Evolutionary conservation across 225 moss, liverwort and hornwort genomes (phyloP).

Genomic region (Takakia lepidozioides): DNA sequence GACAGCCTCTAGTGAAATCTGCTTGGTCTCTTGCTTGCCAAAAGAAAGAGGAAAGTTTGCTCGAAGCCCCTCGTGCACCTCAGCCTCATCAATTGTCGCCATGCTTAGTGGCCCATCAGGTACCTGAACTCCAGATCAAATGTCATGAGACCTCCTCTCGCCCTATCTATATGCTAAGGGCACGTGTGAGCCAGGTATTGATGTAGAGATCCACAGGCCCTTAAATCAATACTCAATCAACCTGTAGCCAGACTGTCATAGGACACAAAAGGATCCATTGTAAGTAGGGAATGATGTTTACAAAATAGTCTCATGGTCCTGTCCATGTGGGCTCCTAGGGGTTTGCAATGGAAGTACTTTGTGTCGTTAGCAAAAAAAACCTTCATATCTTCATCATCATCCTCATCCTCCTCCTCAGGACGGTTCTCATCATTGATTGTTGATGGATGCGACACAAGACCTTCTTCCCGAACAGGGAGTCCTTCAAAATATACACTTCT

Average conservation of each 20-base stretch:
- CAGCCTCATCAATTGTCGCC: constrained; percentile 64
- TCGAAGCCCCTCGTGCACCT: constrained; percentile 69
- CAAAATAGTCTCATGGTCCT: neutral
- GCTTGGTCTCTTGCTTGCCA: constrained; percentile 66
- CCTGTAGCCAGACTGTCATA: neutral
- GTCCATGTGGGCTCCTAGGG: too few species aligned
- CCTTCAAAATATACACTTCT: constrained; percentile 2
- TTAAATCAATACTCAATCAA: neutral
- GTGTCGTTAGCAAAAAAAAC: neutral
- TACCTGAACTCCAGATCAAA: constrained; percentile 24
- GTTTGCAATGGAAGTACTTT: neutral
- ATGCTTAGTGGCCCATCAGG: constrained; percentile 38
- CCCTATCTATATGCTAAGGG: neutral
- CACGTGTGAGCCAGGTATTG: neutral
- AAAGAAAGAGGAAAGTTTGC: constrained; percentile 78
- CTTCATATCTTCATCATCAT: constrained; percentile 9
- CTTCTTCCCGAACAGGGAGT: neutral
- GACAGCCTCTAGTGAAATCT: constrained; percentile 48
- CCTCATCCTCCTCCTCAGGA: constrained; percentile 2
- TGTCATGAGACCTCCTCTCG: neutral
- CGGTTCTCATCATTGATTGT: neutral
- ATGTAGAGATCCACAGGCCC: neutral
- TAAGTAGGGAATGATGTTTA: neutral
- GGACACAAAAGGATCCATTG: neutral
- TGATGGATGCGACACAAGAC: neutral